A percentile compares a stretch with the other conserved stretches of the same genome.
phyloP scores from a whole-genome alignment of 2,329 filamentous ascomycete species.

The Ilyonectria mors-panacis region DNA sequence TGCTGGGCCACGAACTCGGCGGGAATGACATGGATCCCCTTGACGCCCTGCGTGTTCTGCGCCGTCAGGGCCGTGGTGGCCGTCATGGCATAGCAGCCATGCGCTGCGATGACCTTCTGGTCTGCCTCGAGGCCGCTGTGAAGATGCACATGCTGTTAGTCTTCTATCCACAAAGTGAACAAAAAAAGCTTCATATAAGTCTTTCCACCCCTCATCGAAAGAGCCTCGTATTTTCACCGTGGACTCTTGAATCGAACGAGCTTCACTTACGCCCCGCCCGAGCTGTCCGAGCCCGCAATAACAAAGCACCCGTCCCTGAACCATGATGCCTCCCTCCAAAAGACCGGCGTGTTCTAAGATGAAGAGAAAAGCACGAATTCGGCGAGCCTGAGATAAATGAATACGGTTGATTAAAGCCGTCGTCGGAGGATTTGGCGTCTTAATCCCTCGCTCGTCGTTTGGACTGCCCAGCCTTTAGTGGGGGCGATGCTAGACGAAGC shows the following conservation, averaged over 20 bases:
- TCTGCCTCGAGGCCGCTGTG: conserved; percentile 92
- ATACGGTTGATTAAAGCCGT: not conserved
- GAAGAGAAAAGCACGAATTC: not conserved
- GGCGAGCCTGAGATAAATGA: not conserved
- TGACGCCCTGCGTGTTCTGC: conserved; percentile 90
- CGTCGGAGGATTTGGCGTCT: conserved; percentile 5
- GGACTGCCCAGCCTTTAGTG: conserved; percentile 25
- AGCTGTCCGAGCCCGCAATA: conserved; percentile 91
- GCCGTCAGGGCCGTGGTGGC: conserved; percentile 96
- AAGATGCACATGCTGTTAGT: not conserved
- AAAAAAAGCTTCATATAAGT: not conserved
- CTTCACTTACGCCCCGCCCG: conserved; percentile 81
- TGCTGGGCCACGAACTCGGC: conserved; percentile 85
- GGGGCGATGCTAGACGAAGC: not conserved
- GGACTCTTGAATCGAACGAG: conserved; percentile 2
- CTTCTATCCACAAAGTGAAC: not conserved
- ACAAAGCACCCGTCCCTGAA: conserved; percentile 74
- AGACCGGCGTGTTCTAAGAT: not conserved
- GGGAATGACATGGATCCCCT: conserved; percentile 85
- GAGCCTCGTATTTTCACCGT: too few species aligned
- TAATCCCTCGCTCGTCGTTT: conserved; percentile 26
- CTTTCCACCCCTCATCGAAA: not conserved
- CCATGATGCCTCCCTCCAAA: conserved; percentile 50
- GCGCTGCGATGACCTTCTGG: conserved; percentile 92
- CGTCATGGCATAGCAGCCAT: conserved; percentile 96